Base-by-base conservation (phyloP, 2,329 filamentous ascomycete species). In the Colletotrichum coccodes region DNA sequence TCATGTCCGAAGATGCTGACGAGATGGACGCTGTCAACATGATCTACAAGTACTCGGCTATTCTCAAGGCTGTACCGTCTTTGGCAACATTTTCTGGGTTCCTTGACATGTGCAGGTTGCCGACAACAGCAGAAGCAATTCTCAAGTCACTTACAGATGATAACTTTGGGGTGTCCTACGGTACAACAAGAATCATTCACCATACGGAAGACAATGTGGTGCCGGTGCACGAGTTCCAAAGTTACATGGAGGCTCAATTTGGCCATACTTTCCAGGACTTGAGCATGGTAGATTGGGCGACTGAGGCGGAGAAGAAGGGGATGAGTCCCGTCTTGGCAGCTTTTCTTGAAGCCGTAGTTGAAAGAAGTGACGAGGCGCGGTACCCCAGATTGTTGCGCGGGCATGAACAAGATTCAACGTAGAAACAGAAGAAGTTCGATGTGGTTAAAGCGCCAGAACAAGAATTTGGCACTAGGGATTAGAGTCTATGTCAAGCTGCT, bases 1-100 rank as follows among this genome's bases (percentile, higher is more conserved):
- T 64, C 60, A 64, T 64, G 60, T 64, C 60, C 21, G 52, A 64
- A 5, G 60, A 64, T n/a, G 60, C 60, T 9, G 52, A 64, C 44
- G 52, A 64, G 52, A 30, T 64, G 23, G 60, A 64, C n/a, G 60
- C 60, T 12, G 52, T 64, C 32, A 64, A 64, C 52, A 58, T 64
- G 52, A 64, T 58, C 14, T 42, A 64, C 42, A 64, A 58, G 6
- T 64, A 64, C 60, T 64, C 52, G 14, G 52, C 23, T 26, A 23
- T 50, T 18, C 52, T 64, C 40, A 28, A 21, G 3, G 52, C 60
- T 2, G 52, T 64, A 6, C 60, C 42, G 23, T 64, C 60, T 3
- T n/a, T 64, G 40, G 60, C 32, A 12, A 40, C 52, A 2, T 64
- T 64, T 6, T 49, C 52, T 4, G 60, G 60, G 18, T 64, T 64